Conservation (phyloP, 208 protist genomes). For the Leishmania major region DNA sequence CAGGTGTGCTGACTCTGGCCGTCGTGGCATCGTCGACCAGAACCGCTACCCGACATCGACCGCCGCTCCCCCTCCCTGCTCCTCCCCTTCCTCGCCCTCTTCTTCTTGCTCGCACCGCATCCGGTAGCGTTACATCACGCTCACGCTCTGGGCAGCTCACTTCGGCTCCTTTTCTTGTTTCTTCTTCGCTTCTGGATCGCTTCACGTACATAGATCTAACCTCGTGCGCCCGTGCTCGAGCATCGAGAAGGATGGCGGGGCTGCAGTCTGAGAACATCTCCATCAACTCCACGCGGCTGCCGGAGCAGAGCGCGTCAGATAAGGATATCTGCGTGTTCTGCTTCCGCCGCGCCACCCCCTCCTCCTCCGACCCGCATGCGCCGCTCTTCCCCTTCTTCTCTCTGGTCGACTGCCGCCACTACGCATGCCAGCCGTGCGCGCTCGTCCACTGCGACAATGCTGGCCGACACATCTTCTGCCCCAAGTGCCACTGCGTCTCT, state of each 20-base stretch:
- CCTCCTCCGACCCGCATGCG: slow-evolving; percentile 65
- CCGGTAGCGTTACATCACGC: background rate
- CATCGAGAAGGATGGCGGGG: slow-evolving; percentile 53
- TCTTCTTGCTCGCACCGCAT: background rate
- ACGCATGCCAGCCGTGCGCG: slow-evolving; percentile 89
- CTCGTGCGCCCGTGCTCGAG: background rate
- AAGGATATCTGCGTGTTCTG: slow-evolving; percentile 73
- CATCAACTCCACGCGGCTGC: slow-evolving; percentile 44
- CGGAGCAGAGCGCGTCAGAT: slow-evolving; percentile 31
- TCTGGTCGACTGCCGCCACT: slow-evolving; percentile 89
- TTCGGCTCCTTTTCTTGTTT: background rate
- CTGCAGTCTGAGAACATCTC: slow-evolving; percentile 85
- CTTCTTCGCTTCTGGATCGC: background rate
- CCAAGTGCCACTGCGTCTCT: slow-evolving; percentile 73
- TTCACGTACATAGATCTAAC: background rate
- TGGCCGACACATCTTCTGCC: slow-evolving; percentile 71
- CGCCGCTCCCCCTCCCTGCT: background rate
- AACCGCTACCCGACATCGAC: background rate
- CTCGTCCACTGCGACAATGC: slow-evolving; percentile 84
- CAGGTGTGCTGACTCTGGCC: background rate
- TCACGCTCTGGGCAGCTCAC: background rate
- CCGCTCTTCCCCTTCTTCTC: slow-evolving; percentile 90
- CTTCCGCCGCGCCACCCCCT: slow-evolving; percentile 41
- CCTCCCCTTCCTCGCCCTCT: background rate
- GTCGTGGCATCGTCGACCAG: background rate